Evolutionary conservation across 768 basidiomycete species (phyloP).

Genomic region (Suillus cothurnatus): DNA sequence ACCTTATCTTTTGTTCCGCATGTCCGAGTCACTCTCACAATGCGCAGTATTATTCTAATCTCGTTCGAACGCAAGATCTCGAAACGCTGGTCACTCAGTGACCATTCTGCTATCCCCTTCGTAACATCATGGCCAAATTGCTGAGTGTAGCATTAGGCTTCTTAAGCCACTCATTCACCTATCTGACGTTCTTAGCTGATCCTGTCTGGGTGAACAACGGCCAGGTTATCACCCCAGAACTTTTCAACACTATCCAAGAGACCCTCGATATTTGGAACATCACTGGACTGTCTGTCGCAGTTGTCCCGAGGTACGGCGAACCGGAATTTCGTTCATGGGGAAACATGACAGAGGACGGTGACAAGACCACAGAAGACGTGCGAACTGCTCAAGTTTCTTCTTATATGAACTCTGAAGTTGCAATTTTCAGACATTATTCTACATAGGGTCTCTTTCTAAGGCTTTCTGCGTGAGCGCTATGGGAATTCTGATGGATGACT

Average conservation of each 20-base stretch:
- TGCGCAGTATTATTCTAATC: no score
- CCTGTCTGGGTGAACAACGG: neutral
- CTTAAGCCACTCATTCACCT: no score
- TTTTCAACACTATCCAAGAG: slow-evolving; percentile 21
- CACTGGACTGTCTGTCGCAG: slow-evolving; percentile 32
- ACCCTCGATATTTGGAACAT: slow-evolving; percentile 26
- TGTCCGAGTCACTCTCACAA: no score
- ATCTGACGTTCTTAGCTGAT: no score
- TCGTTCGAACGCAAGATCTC: no score
- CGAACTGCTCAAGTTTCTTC: slow-evolving; percentile 12
- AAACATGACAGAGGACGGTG: slow-evolving; percentile 35
- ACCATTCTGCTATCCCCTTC: no score
- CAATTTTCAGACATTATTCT: slow-evolving; percentile 38
- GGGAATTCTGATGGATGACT: slow-evolving; percentile 46
- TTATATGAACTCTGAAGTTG: neutral
- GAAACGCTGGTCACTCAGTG: no score
- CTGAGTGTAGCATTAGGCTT: no score
- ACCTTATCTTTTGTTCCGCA: no score
- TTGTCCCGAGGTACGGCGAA: slow-evolving; percentile 27
- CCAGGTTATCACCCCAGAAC: slow-evolving; percentile 19
- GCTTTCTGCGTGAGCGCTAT: slow-evolving; percentile 41
- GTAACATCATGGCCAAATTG: no score
- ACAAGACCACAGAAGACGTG: slow-evolving; percentile 35
- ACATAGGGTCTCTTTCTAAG: slow-evolving; percentile 40
- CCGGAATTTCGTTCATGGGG: slow-evolving; percentile 39